These are phyloP conservation scores for Colletotrichum coccodes DNA, from an alignment of 2,329 filamentous ascomycete species.

Conservation along the genomic window DNA sequence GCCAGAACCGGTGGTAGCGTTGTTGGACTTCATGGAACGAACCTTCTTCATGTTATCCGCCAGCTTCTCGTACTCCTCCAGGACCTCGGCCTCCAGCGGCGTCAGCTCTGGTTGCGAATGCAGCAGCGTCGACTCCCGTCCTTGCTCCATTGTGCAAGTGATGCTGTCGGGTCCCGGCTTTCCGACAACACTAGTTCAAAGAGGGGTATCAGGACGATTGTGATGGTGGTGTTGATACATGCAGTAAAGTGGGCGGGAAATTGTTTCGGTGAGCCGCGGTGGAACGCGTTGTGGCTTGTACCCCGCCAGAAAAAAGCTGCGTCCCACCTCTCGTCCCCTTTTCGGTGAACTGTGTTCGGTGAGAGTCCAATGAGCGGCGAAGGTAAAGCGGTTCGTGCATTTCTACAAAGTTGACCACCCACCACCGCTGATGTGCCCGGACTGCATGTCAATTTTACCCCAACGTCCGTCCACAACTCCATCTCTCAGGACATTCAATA, in stretches of 20 bases:
- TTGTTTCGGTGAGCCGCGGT: conserved; percentile 28
- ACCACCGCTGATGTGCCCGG: not conserved
- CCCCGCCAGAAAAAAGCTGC: conserved; percentile 8
- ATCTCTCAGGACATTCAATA: not conserved
- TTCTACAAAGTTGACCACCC: not conserved
- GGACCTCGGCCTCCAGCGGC: conserved; percentile 89
- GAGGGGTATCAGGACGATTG: not conserved
- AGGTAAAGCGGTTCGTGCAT: conserved; percentile 8
- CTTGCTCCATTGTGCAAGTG: conserved; percentile 22
- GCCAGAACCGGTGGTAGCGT: no score
- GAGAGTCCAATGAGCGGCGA: not conserved
- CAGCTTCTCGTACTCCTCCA: conserved; percentile 91
- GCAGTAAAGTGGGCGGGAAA: not conserved
- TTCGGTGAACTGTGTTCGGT: conserved; percentile 7
- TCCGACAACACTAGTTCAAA: not conserved
- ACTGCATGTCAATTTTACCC: not conserved
- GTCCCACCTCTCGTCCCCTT: not conserved
- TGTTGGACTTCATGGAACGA: conserved; percentile 40
- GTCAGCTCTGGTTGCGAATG: conserved; percentile 67
- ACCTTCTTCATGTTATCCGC: conserved; percentile 93
- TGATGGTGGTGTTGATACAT: not conserved
- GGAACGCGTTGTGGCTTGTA: conserved; percentile 23
- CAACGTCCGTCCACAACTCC: not conserved
- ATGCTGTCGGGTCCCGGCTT: not conserved
- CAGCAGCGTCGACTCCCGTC: conserved; percentile 39